Conservation (phyloP, 1,284 basidiomycete genomes). For the Moniliella sp. region DNA sequence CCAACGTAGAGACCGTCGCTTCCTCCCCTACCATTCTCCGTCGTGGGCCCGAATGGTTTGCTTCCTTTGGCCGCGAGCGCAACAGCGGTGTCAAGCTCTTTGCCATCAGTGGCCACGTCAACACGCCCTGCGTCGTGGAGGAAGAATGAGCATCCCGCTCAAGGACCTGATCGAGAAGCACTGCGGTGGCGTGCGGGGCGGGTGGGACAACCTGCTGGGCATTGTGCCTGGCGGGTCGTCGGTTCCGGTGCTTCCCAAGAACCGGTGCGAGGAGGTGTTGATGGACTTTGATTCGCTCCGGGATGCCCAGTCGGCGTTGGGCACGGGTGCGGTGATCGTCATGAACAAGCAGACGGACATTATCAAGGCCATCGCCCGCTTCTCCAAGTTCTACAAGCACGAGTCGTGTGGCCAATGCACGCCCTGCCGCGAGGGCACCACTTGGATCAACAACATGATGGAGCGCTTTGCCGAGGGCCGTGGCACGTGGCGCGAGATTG, state of each 20-base stretch:
- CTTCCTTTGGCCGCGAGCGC: slow-evolving; percentile 67
- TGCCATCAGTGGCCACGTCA: slow-evolving; percentile 87
- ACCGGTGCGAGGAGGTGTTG: slow-evolving; percentile 25
- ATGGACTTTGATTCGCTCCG: slow-evolving; percentile 98
- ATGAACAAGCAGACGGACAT: slow-evolving; percentile 97
- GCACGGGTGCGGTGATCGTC: slow-evolving; percentile 91
- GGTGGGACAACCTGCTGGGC: slow-evolving; percentile 89
- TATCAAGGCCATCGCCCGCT: slow-evolving; percentile 59
- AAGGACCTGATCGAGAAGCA: slow-evolving; percentile 87
- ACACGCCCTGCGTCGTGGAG: slow-evolving; percentile 90
- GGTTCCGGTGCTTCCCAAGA: slow-evolving; percentile 72
- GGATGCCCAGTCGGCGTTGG: slow-evolving; percentile 77
- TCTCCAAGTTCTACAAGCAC: slow-evolving; percentile 55
- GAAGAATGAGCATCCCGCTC: slow-evolving; percentile 96
- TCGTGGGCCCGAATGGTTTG: slow-evolving; percentile 77
- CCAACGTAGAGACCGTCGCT: slow-evolving; percentile 92
- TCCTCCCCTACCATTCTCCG: slow-evolving; percentile 90
- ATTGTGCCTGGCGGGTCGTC: slow-evolving; percentile 87
- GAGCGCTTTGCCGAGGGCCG: slow-evolving; percentile 55
- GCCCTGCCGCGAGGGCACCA: slow-evolving; percentile 64
- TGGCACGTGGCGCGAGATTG: slow-evolving; percentile 75
- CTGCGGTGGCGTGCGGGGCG: slow-evolving; percentile 76
- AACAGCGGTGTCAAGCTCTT: slow-evolving; percentile 90
- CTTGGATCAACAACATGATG: slow-evolving; percentile 34
- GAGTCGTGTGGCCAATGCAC: slow-evolving; percentile 97